Percentiles rank a stretch among this genome's conserved stretches.
These are phyloP conservation scores for Neofusicoccum umdonicola DNA, from an alignment of 2,329 filamentous ascomycete genomes.

Conservation along the genomic window DNA sequence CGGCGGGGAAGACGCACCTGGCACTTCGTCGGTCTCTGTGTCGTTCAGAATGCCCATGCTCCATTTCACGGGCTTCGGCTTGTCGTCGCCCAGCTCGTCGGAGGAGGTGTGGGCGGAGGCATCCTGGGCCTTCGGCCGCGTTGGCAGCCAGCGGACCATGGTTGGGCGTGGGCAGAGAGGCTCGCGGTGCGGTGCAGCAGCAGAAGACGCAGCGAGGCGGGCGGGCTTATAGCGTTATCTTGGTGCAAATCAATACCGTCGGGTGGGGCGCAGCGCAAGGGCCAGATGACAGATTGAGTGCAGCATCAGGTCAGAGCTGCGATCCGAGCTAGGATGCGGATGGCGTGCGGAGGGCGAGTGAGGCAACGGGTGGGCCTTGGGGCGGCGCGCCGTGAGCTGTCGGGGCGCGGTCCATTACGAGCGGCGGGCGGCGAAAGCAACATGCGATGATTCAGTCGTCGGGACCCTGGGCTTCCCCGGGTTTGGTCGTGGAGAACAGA, in stretches of 20 bases:
- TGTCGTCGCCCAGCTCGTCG: background rate
- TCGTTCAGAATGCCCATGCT: conserved; percentile 82
- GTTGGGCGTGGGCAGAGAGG: background rate
- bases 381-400: background rate
- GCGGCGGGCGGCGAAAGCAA: background rate
- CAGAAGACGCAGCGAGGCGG: background rate
- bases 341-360: background rate
- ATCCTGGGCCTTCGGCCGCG: background rate
- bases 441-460: background rate
- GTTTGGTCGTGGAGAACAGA: conserved; percentile 5
- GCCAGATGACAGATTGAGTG: background rate
- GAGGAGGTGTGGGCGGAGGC: background rate
- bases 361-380: background rate
- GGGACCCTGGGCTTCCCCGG: background rate
- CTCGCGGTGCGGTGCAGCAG: background rate
- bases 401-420: background rate
- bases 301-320: background rate
- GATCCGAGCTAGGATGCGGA: background rate
- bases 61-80: conserved; percentile 40
- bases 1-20: conserved; percentile 56
- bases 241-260: background rate
- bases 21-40: conserved; percentile 77
- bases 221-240: background rate
- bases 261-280: background rate
- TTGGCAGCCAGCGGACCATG: conserved; percentile 14